Evolutionary conservation across 768 basidiomycete genomes (phyloP).

Genomic region (Nidularia sp.): DNA sequence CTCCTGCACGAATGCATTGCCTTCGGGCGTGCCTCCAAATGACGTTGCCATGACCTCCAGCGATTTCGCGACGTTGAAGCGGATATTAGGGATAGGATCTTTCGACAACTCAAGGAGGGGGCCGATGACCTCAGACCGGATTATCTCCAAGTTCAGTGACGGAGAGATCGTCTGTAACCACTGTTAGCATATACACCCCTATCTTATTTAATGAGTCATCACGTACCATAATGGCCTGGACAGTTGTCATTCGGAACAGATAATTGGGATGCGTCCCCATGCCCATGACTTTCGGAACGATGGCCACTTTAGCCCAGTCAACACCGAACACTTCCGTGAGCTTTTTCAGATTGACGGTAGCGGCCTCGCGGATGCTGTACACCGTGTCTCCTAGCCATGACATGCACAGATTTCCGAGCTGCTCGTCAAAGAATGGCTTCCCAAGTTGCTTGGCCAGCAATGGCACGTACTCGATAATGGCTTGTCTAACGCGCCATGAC

Average conservation of each 20-base stretch:
- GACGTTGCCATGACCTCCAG: constrained; percentile 83
- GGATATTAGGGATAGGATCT: constrained; percentile 97
- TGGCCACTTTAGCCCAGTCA: constrained; percentile 91
- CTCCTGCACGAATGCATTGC: constrained; percentile 67
- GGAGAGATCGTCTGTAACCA: constrained; percentile 83
- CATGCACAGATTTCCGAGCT: constrained; percentile 96
- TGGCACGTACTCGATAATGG: constrained; percentile 99
- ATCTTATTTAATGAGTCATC: constrained; percentile 8
- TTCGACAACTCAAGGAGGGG: constrained; percentile 77
- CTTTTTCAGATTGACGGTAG: constrained; percentile 94
- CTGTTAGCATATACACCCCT: constrained; percentile 5
- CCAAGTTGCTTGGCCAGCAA: constrained; percentile 97
- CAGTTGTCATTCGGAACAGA: constrained; percentile 96
- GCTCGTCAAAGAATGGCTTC: constrained; percentile 95
- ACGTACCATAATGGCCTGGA: constrained; percentile 93
- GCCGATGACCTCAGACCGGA: constrained; percentile 79
- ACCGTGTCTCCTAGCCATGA: constrained; percentile 98
- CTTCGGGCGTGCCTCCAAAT: constrained; percentile 61
- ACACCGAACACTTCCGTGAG: constrained; percentile 98
- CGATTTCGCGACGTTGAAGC: constrained; percentile 97
- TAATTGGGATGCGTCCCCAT: constrained; percentile 98
- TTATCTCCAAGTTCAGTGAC: constrained; percentile 78
- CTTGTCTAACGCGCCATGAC: constrained; percentile 98
- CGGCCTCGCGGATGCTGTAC: constrained; percentile 97
- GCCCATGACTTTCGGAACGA: constrained; percentile 94